These are phyloP conservation scores for Silene uniflora DNA, from an alignment of 148 eudicot species.

Conservation along the genomic window DNA sequence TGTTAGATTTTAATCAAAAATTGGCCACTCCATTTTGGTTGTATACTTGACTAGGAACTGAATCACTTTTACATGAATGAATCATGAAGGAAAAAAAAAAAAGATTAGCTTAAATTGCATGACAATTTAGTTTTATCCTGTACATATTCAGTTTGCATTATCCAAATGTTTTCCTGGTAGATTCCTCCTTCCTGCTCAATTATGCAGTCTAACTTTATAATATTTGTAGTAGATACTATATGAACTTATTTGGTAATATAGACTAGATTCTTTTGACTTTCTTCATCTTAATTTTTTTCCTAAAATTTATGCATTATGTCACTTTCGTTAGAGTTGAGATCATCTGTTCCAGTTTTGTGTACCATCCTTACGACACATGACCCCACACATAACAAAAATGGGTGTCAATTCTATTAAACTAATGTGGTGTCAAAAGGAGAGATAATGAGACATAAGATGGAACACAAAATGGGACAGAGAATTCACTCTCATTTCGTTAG, in stretches of 20 bases:
- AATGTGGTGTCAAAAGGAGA: too few species aligned
- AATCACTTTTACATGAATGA: constrained; percentile 9
- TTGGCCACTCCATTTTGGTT: constrained; percentile 31
- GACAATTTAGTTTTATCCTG: not conserved
- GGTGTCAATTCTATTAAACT: too few species aligned
- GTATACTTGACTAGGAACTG: constrained; percentile 26
- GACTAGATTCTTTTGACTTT: constrained; percentile 8
- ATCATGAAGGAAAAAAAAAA: constrained; percentile 14
- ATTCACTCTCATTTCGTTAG: too few species aligned
- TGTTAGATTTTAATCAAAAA: constrained; percentile 6
- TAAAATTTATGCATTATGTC: too few species aligned
- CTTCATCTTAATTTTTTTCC: not conserved
- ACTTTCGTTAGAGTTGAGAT: too few species aligned
- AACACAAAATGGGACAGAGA: too few species aligned
- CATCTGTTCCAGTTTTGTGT: too few species aligned
- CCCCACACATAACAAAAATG: too few species aligned
- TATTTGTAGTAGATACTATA: not conserved
- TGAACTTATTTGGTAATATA: not conserved
- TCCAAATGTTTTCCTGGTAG: not conserved
- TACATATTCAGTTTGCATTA: constrained; percentile 5
- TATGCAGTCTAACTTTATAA: not conserved
- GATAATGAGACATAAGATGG: too few species aligned
- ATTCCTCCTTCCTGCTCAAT: not conserved
- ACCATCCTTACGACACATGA: too few species aligned
- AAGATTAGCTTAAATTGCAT: constrained; percentile 5